Percentiles rank a stretch among this genome's conserved stretches.
Conservation (phyloP, 352 stramenopile species). For the Globisporangium canariense region DNA sequence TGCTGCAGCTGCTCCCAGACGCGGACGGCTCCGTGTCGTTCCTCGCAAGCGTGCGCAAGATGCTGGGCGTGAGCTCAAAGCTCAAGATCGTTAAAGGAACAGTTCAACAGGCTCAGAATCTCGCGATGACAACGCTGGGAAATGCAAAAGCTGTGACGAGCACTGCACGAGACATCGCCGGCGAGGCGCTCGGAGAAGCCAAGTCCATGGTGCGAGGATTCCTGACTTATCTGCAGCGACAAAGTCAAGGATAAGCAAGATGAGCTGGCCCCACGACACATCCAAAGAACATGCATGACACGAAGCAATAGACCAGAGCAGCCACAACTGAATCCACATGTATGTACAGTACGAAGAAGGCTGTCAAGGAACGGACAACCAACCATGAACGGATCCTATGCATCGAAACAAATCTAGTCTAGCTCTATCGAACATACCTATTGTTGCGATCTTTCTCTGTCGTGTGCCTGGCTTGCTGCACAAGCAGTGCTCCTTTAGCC, state of each 20-base stretch:
- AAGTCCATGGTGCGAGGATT: conserved; percentile 81
- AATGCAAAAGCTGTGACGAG: conserved; percentile 82
- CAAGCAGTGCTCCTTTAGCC: background rate
- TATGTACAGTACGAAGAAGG: conserved; percentile 6
- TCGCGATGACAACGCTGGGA: conserved; percentile 77
- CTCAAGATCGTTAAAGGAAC: conserved; percentile 87
- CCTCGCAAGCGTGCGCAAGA: conserved; percentile 59
- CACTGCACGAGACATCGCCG: conserved; percentile 81
- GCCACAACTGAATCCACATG: background rate
- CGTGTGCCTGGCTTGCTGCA: background rate
- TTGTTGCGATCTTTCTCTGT: background rate
- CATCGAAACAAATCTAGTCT: conserved; percentile 10
- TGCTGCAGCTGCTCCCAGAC: conserved; percentile 78
- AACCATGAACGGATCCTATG: background rate
- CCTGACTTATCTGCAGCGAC: conserved; percentile 64
- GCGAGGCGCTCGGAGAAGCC: conserved; percentile 77
- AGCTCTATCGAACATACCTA: conserved; percentile 5
- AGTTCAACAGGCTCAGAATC: conserved; percentile 83
- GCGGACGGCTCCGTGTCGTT: conserved; percentile 77
- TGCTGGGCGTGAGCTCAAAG: conserved; percentile 77
- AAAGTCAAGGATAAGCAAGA: conserved; percentile 18
- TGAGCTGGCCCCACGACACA: background rate
- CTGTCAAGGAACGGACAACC: background rate
- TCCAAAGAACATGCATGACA: background rate
- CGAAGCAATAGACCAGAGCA: conserved; percentile 1